These are phyloP conservation scores for Henckelia pumila DNA, from an alignment of 257 asterid genomes.

Conservation along the genomic window DNA sequence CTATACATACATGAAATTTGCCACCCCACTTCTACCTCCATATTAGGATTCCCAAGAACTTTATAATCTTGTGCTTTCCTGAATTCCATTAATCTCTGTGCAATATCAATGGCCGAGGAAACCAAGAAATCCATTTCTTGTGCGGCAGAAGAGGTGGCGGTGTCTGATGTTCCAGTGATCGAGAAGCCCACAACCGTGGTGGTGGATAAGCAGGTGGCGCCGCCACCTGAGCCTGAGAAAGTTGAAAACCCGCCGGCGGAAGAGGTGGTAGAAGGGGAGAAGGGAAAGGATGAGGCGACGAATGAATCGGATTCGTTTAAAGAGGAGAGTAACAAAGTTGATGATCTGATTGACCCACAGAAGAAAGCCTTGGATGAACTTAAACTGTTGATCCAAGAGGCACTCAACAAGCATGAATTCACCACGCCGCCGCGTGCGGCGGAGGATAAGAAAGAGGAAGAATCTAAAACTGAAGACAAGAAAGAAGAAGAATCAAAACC, in stretches of 20 bases:
- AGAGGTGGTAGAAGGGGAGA: constrained; percentile 23
- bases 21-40: background rate
- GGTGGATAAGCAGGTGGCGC: constrained; percentile 32
- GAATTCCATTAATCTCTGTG: background rate
- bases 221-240: constrained; percentile 32
- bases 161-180: constrained; percentile 34
- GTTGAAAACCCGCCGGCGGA: constrained; percentile 30
- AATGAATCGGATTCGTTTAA: constrained; percentile 51
- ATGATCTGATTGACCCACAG: constrained; percentile 58
- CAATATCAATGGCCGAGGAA: constrained; percentile 47
- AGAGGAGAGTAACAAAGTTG: constrained; percentile 69
- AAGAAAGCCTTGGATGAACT: constrained; percentile 63
- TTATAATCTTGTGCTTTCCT: background rate
- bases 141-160: constrained; percentile 32
- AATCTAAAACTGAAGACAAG: constrained; percentile 19
- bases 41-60: background rate
- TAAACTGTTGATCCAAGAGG: constrained; percentile 51
- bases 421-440: constrained; percentile 37
- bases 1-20: background rate
- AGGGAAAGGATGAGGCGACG: constrained; percentile 30
- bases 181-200: constrained; percentile 34
- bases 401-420: constrained; percentile 56
- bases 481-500: background rate
- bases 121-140: constrained; percentile 31
- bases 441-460: constrained; percentile 21